Evolutionary conservation across 805 yeast species (phyloP), one percentile per base, ranked within the genome.

Genomic region (Wickerhamiella bombiphila): DNA sequence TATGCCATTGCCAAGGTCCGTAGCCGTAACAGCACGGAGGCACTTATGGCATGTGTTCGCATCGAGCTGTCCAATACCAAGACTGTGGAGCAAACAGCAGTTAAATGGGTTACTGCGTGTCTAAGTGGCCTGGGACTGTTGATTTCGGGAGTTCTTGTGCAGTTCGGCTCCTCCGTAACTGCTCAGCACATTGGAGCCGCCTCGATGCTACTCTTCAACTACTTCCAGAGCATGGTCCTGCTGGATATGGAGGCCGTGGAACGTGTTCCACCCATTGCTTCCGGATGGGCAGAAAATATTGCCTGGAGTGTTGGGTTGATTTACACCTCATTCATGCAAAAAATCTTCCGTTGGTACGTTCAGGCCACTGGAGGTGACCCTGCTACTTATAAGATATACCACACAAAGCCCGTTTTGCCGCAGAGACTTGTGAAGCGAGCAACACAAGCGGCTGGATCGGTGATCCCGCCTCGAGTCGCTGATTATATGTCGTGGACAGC

Each of bases 221-320:
- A 86, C 59, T 86, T 85, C 69, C 96, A 86, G 61, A 70, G 82
- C 47, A 85, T 80, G 22, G 93, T 80, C 24, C 73, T 85, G 36
- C 74, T 85, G 32, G 66, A 78, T 21, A 81, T 86, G 94, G 71
- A 76, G 56, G 78, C 79, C 44, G 94, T 83, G 34, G 82, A 77
- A 51, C 65, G 78, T 41, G 76, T 81, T 4, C 96, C 96, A 6
- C 95, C 95, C 14, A 82, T 86, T 51, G 95, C 94, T 6, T 69
- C 80, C 9, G 75, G 94, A 7, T 86, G 96, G 96, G 65, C 85
- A 5, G 93, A 81, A 57, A 85, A 86, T 53, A 65, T 86, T 52
- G 85, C 83, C 21, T 86, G 96, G 96, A 81, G 94, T 1, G 80
- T 86, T 80, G 96, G 96, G 2, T 65, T 86, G 42, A 81, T 86